phyloP scores from a whole-genome alignment of 495 filamentous ascomycete genomes.

The Amphirosellinia nigrospora region DNA sequence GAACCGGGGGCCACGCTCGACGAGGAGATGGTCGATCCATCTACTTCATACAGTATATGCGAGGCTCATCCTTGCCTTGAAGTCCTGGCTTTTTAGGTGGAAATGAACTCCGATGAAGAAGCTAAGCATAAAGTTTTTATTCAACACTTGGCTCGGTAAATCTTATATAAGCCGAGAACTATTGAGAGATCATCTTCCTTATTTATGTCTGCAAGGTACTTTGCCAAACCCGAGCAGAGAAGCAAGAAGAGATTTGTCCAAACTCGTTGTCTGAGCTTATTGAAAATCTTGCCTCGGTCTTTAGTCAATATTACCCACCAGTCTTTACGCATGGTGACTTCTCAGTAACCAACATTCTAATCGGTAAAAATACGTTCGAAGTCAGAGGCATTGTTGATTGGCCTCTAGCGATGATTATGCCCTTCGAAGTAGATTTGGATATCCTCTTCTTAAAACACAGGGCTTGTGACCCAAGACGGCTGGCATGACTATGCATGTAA shows the following conservation, averaged over 20 bases:
- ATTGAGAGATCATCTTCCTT: constrained; percentile 25
- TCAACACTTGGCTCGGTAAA: constrained; percentile 34
- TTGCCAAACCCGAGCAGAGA: constrained; percentile 26
- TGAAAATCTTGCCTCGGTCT: constrained; percentile 34
- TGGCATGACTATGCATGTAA: constrained; percentile 7
- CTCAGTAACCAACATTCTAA: constrained; percentile 40
- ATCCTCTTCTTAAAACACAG: constrained; percentile 36
- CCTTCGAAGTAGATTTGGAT: constrained; percentile 43
- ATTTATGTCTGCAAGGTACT: constrained; percentile 35
- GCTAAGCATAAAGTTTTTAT: constrained; percentile 32
- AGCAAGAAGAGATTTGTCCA: constrained; percentile 20
- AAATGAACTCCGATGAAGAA: constrained; percentile 36
- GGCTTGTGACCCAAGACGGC: constrained; percentile 35
- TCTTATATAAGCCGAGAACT: constrained; percentile 9
- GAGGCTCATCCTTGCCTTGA: constrained; percentile 40
- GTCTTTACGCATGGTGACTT: constrained; percentile 44
- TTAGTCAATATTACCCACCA: constrained; percentile 38
- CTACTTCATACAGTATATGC: constrained; percentile 41
- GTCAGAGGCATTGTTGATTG: constrained; percentile 47
- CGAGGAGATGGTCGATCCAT: constrained; percentile 28
- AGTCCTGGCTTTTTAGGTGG: constrained; percentile 32
- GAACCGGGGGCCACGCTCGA: constrained; percentile 33
- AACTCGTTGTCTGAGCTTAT: constrained; percentile 30
- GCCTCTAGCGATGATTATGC: constrained; percentile 39
- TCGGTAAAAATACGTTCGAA: constrained; percentile 36